phyloP scores from a whole-genome alignment of 1,139 yeast genomes.

The Blastobotrys elegans region DNA sequence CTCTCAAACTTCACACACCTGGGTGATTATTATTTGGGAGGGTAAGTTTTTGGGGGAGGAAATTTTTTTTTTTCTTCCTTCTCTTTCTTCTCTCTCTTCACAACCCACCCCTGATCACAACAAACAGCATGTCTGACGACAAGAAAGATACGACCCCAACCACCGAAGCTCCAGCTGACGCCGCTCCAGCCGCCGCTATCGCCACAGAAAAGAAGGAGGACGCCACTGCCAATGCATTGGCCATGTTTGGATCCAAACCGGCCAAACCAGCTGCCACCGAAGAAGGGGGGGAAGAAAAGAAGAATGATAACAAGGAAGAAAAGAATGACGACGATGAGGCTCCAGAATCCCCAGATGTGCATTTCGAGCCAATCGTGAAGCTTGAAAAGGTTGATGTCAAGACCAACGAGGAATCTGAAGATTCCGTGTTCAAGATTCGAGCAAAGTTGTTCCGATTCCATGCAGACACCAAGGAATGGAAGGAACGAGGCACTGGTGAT shows the following conservation, averaged over 20 bases:
- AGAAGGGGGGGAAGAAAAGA: conserved; percentile 23
- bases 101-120: background rate
- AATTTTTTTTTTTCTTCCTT: background rate
- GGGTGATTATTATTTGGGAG: conserved; percentile 14
- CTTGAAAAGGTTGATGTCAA: conserved; percentile 94
- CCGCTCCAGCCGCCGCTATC: conserved; percentile 15
- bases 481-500: conserved; percentile 99
- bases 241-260: conserved; percentile 26
- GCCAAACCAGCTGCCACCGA: conserved; percentile 18
- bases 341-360: conserved; percentile 90
- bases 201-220: conserved; percentile 8
- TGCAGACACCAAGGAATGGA: conserved; percentile 80
- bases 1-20: too few species aligned
- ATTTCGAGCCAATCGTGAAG: conserved; percentile 93
- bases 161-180: conserved; percentile 13
- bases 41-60: conserved; percentile 16
- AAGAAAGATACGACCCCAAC: conserved; percentile 19
- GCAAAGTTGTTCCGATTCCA: conserved; percentile 94
- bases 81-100: background rate
- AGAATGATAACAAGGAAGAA: conserved; percentile 25
- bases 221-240: conserved; percentile 11
- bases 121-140: conserved; percentile 15
- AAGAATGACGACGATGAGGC: conserved; percentile 44
- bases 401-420: conserved; percentile 96
- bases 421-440: conserved; percentile 70